A percentile compares a stretch with the other conserved stretches of the same genome.
phyloP scores from a whole-genome alignment of 805 yeast species.

The Groenewaldozyma salmanticensis region DNA sequence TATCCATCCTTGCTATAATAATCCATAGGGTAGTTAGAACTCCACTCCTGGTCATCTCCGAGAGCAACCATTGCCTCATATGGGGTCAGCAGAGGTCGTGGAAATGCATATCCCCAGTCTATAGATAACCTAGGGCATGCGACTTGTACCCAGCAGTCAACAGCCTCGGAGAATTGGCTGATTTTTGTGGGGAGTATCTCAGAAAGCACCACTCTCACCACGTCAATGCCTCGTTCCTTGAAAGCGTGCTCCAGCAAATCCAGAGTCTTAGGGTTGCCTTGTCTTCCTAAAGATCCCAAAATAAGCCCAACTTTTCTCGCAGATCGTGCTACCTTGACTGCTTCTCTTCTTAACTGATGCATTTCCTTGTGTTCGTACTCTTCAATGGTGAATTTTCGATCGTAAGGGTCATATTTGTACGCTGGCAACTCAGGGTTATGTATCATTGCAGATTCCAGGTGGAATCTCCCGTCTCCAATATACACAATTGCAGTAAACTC shows the following conservation, averaged over 20 bases:
- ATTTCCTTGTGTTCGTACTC: conserved; percentile 79
- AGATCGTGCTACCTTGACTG: conserved; percentile 50
- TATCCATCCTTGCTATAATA: conserved; percentile 85
- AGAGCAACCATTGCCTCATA: conserved; percentile 92
- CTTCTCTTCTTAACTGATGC: conserved; percentile 62
- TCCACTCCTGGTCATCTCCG: conserved; percentile 60
- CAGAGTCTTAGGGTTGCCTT: conserved; percentile 77
- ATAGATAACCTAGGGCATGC: conserved; percentile 95
- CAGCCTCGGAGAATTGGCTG: conserved; percentile 73
- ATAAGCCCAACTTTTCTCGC: conserved; percentile 73
- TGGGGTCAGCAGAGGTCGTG: conserved; percentile 85
- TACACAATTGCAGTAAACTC: conserved; percentile 73
- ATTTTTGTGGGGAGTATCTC: conserved; percentile 91
- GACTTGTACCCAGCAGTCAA: conserved; percentile 93
- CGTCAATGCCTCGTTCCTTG: conserved; percentile 43
- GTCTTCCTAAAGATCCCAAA: conserved; percentile 90
- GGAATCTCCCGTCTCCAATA: conserved; percentile 94
- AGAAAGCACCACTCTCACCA: conserved; percentile 73
- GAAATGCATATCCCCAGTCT: conserved; percentile 98
- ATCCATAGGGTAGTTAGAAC: conserved; percentile 76
- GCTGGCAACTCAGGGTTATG: conserved; percentile 93
- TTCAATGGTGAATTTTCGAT: conserved; percentile 82
- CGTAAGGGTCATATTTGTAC: conserved; percentile 89
- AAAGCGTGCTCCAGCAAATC: conserved; percentile 52
- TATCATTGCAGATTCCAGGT: conserved; percentile 91